Conservation (phyloP, 768 basidiomycete species). For the Leccinum incarnatum region DNA sequence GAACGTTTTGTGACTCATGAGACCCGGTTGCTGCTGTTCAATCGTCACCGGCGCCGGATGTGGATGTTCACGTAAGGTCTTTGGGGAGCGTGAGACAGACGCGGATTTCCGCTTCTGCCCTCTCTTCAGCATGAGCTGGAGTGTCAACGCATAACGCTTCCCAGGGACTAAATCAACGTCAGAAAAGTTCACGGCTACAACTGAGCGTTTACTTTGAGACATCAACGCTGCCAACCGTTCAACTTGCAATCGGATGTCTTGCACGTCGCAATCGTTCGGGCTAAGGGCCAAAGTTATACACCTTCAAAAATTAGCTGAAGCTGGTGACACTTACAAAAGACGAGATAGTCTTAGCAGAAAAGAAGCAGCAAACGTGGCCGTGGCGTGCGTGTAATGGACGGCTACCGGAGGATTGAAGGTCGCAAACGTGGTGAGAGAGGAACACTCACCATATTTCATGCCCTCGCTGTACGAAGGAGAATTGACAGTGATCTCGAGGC, state of each 20-base stretch:
- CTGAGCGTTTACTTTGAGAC: slow-evolving; percentile 61
- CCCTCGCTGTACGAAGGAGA: slow-evolving; percentile 85
- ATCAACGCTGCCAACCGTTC: slow-evolving; percentile 75
- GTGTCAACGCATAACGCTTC: slow-evolving; percentile 85
- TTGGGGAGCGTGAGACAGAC: slow-evolving; percentile 61
- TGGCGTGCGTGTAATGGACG: slow-evolving; percentile 89
- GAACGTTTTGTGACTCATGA: slow-evolving; percentile 46
- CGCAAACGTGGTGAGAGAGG: background rate
- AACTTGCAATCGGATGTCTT: slow-evolving; percentile 71
- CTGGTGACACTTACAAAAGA: slow-evolving; percentile 65
- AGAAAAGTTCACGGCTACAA: slow-evolving; percentile 2
- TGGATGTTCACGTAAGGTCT: slow-evolving; percentile 52
- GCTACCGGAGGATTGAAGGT: slow-evolving; percentile 41
- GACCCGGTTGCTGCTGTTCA: slow-evolving; percentile 39
- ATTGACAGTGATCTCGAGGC: slow-evolving; percentile 81
- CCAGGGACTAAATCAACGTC: slow-evolving; percentile 65
- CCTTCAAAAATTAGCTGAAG: background rate
- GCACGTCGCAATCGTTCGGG: slow-evolving; percentile 79
- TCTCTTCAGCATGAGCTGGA: slow-evolving; percentile 86
- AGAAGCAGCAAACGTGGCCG: slow-evolving; percentile 90
- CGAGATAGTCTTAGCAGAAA: slow-evolving; percentile 84
- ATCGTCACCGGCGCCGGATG: slow-evolving; percentile 47
- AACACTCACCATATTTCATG: slow-evolving; percentile 77
- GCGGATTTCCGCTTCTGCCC: slow-evolving; percentile 57
- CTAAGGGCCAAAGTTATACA: slow-evolving; percentile 35